phyloP scores from a whole-genome alignment of 176 grass and related monocot genomes.

The Musa schizocarpa region DNA sequence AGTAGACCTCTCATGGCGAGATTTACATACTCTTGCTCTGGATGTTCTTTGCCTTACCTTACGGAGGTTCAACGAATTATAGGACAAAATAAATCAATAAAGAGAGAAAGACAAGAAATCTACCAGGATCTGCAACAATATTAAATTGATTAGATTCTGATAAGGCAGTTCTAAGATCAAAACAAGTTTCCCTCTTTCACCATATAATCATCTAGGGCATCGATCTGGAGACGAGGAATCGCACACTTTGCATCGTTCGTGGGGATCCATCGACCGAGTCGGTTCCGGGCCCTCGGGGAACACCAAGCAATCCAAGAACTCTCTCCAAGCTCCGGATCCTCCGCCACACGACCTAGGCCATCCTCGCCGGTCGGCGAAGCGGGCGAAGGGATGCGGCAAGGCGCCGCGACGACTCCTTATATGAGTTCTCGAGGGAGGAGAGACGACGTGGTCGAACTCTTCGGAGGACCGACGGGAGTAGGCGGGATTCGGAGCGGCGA shows the following conservation, averaged over 20 bases:
- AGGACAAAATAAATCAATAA: too few relatives aligned
- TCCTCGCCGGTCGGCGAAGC: background rate
- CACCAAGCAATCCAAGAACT: conserved; percentile 43
- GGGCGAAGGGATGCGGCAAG: background rate
- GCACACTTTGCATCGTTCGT: conserved; percentile 53
- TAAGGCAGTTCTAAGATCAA: background rate
- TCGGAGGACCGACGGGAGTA: background rate
- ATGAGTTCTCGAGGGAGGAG: too few relatives aligned
- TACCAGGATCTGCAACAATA: too few relatives aligned
- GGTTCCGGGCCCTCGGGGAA: conserved; percentile 64
- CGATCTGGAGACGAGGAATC: background rate
- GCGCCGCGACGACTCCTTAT: background rate
- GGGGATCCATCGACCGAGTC: conserved; percentile 69
- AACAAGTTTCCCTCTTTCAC: background rate
- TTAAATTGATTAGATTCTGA: background rate
- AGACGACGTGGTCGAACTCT: too few relatives aligned
- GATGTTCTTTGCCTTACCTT: too few relatives aligned
- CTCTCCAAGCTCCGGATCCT: conserved; percentile 34
- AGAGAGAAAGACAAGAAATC: background rate
- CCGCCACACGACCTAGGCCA: conserved; percentile 9
- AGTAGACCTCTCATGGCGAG: too few relatives aligned
- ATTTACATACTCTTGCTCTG: too few relatives aligned
- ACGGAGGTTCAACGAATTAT: too few relatives aligned
- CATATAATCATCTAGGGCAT: background rate
- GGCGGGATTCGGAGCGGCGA: background rate